Evolutionary conservation across 2,329 filamentous ascomycete species (phyloP).

Genomic region (Epichloe glyceriae): DNA sequence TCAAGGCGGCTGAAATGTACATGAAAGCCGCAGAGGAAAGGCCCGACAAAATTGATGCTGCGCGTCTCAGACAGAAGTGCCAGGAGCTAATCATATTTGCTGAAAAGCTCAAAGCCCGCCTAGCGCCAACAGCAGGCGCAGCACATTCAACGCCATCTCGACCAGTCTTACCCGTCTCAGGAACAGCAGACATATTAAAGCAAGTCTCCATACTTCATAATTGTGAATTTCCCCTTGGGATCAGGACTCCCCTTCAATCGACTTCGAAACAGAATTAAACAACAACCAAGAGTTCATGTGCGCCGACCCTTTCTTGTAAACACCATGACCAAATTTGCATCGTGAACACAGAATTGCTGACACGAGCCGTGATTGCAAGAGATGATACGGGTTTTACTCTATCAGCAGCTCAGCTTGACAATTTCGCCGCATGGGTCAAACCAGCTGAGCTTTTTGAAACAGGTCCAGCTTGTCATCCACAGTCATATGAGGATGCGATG

Average conservation of each 20-base stretch:
- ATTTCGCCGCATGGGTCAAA: slow-evolving; percentile 76
- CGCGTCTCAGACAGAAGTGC: slow-evolving; percentile 54
- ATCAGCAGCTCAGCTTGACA: slow-evolving; percentile 58
- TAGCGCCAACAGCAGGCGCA: slow-evolving; percentile 3
- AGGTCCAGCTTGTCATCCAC: slow-evolving; percentile 13
- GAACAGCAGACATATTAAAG: slow-evolving; percentile 42
- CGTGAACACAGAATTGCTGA: background rate
- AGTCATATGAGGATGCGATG: slow-evolving; percentile 24
- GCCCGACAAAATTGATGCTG: slow-evolving; percentile 47
- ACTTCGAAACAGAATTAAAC: slow-evolving; percentile 38
- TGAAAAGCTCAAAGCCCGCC: slow-evolving; percentile 55
- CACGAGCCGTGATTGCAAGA: slow-evolving; percentile 27
- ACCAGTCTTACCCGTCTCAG: background rate
- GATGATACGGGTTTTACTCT: slow-evolving; percentile 59
- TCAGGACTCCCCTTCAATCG: slow-evolving; percentile 40
- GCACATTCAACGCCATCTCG: background rate
- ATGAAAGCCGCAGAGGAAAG: slow-evolving; percentile 61
- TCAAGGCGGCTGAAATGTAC: slow-evolving; percentile 66
- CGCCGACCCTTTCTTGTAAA: background rate
- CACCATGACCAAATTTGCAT: background rate
- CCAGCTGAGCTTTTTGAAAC: slow-evolving; percentile 48
- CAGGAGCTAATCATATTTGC: slow-evolving; percentile 56
- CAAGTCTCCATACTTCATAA: slow-evolving; percentile 72
- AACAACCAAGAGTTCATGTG: background rate
- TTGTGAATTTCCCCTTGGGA: slow-evolving; percentile 79